A percentile compares a stretch with the other conserved stretches of the same genome.
phyloP scores from a whole-genome alignment of 2,329 filamentous ascomycete species.

The Pseudogymnoascus verrucosus region DNA sequence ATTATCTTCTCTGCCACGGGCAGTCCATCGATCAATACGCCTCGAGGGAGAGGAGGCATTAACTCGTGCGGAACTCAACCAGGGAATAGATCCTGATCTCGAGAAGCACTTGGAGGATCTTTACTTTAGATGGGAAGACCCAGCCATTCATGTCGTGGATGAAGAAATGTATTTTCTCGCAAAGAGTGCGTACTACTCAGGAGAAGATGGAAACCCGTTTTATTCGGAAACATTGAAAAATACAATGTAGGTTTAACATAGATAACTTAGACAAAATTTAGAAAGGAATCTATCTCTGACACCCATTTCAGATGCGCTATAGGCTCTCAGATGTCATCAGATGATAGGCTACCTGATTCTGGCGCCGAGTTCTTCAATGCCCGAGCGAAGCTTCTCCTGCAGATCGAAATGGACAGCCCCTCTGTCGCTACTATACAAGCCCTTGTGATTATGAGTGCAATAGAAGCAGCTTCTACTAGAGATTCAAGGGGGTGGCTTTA shows the following conservation, averaged over 20 bases:
- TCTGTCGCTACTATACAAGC: conserved; percentile 41
- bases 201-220: conserved; percentile 8
- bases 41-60: conserved; percentile 12
- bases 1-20: not conserved
- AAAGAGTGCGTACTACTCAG: not conserved
- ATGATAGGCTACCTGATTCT: conserved; percentile 12
- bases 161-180: conserved; percentile 11
- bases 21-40: conserved; percentile 6
- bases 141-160: conserved; percentile 13
- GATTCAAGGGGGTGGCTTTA: conserved; percentile 40
- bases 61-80: conserved; percentile 8
- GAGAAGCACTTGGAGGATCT: conserved; percentile 12
- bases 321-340: not conserved
- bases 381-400: conserved; percentile 36
- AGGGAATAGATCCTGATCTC: not conserved
- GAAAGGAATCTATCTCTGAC: not conserved
- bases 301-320: not conserved
- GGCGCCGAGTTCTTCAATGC: conserved; percentile 35
- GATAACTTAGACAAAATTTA: not conserved
- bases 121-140: conserved; percentile 14
- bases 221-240: conserved; percentile 13
- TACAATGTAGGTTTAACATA: conserved; percentile 12
- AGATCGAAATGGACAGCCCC: conserved; percentile 40
- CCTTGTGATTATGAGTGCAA: conserved; percentile 36
- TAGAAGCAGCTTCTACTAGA: conserved; percentile 36